Evolutionary conservation across 306 rosid species (phyloP), one percentile per base, ranked within the genome.

Genomic region (Vicia faba): DNA sequence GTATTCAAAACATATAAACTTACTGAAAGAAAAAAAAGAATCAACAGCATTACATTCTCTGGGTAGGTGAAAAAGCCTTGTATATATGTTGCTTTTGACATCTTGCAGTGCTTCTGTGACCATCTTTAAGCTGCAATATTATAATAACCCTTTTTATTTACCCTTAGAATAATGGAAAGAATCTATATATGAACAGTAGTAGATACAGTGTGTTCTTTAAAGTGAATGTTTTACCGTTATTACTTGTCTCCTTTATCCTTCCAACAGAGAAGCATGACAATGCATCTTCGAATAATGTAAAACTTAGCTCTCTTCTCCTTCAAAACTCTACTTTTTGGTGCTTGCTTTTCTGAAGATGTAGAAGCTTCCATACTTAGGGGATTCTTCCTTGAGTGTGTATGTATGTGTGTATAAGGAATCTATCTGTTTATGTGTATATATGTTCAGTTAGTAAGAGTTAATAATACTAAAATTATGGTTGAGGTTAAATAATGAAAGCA

Each of bases 261-360:
- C 84, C 84, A 80, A 72, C 84, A 80, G 51, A 80, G 84, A 63
- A 76, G 84, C 84, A 80, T 80, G 69, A 72, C 60, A 49, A 80
- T 80, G 81, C 84, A 76, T 14, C 78, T 38, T 55, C 79, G 75
- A 53, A 80, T 76, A 55, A 80, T 80, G 81, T 80, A 76, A 55
- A 80, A 66, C 84, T 72, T 76, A 39, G 84, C 81, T 72, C 84
- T 76, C 72, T 76, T 80, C 79, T 77, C 75, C 78, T 80, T 76
- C 76, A 76, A 56, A 68, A 72, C 12, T 68, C 79, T 72, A 31
- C 69, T 68, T 67, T 76, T 76, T 73, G 81, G 76, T 19, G 40
- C 66, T n/a, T 71, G 73, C 56, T 80, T 72, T 72, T 73, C 78
- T 38, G 81, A n/a, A 45, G 81, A 55, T 8, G 60, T 67, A 31